phyloP scores from a whole-genome alignment of 352 stramenopile genomes.

The Pythium oligandrum region DNA sequence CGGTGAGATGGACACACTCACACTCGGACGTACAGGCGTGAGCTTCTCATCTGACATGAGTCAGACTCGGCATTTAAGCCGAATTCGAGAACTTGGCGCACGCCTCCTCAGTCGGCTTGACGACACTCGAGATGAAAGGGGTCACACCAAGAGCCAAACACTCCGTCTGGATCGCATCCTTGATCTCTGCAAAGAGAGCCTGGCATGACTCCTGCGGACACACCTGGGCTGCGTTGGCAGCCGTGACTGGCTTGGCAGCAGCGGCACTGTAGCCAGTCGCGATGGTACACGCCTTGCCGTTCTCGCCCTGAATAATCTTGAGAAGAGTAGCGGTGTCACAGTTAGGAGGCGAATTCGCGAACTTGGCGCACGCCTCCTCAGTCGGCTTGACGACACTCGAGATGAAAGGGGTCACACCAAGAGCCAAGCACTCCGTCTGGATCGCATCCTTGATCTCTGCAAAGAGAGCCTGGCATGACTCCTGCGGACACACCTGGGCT shows the following conservation, averaged over 20 bases:
- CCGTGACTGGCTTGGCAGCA: no score
- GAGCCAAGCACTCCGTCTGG: background rate
- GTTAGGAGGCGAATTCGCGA: constrained; percentile 2
- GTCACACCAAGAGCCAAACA: background rate
- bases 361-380: background rate
- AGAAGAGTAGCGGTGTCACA: background rate
- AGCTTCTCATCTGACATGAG: background rate
- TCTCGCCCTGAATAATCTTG: no score
- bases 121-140: background rate
- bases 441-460: background rate
- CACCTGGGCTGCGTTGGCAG: no score
- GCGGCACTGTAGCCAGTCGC: no score
- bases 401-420: background rate
- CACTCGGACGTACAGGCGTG: no score
- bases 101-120: background rate
- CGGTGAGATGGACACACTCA: no score
- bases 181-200: background rate
- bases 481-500: no score
- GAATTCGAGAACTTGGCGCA: background rate
- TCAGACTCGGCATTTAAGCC: background rate
- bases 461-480: background rate
- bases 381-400: background rate
- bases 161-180: background rate
- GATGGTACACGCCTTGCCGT: no score
- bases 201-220: background rate